A percentile compares a stretch with the other conserved stretches of the same genome.
Evolutionary conservation across 345 rosid species (phyloP).

Genomic region (Acer saccharum): DNA sequence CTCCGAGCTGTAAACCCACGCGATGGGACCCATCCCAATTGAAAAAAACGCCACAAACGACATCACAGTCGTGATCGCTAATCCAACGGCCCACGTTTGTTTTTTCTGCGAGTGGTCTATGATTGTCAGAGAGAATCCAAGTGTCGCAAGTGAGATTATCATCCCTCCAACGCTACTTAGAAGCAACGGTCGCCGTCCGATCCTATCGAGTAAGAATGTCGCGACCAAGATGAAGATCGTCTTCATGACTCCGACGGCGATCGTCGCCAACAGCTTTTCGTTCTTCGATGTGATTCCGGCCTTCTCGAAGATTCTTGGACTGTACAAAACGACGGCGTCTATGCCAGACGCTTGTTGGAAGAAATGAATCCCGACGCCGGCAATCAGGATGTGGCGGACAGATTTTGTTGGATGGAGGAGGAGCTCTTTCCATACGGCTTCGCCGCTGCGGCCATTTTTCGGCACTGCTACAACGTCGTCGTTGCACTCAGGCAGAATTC

Average conservation of each 20-base stretch:
- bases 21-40: constrained; percentile 88
- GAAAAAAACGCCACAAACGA: constrained; percentile 75
- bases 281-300: constrained; percentile 62
- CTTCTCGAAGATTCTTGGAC: constrained; percentile 72
- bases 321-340: constrained; percentile 82
- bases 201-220: constrained; percentile 64
- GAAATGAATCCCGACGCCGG: constrained; percentile 74
- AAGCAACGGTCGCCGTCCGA: constrained; percentile 83
- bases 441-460: constrained; percentile 44
- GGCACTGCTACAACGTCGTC: constrained; percentile 66
- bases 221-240: constrained; percentile 71
- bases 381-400: constrained; percentile 72
- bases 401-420: constrained; percentile 61
- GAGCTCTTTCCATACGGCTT: constrained; percentile 75
- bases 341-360: constrained; percentile 89
- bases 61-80: constrained; percentile 58
- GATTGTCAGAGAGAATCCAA: constrained; percentile 51
- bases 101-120: constrained; percentile 43
- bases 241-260: constrained; percentile 79
- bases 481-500: constrained; percentile 68
- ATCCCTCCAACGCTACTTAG: constrained; percentile 72
- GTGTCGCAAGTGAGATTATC: constrained; percentile 47
- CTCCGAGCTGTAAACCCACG: constrained; percentile 88
- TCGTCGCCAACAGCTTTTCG: constrained; percentile 63
- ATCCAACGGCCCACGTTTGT: constrained; percentile 64